Percentiles rank a stretch among this genome's conserved stretches.
phyloP scores from a whole-genome alignment of 164 flowering plant genomes.

The Nymphaea thermarum region DNA sequence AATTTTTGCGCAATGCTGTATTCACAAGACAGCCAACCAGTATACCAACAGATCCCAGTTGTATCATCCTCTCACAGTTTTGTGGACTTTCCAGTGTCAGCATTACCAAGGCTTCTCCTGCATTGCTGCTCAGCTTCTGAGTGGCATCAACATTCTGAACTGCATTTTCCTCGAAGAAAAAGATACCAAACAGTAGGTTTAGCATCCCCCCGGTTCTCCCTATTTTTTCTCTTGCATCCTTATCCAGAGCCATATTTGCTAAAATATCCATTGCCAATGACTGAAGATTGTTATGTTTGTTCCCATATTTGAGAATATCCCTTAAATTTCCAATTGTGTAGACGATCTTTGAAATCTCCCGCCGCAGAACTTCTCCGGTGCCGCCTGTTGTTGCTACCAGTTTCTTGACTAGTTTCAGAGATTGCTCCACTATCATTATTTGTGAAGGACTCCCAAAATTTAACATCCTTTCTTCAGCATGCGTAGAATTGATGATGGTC shows the following conservation, averaged over 20 bases:
- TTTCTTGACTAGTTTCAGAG: conserved; percentile 72
- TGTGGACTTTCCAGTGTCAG: conserved; percentile 57
- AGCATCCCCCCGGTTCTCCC: conserved; percentile 83
- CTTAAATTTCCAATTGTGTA: conserved; percentile 86
- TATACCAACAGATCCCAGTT: conserved; percentile 25
- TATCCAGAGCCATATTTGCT: conserved; percentile 63
- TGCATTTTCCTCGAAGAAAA: conserved; percentile 30
- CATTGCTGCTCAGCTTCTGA: conserved; percentile 1
- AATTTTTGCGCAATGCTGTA: conserved; percentile 40
- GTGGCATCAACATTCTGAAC: conserved; percentile 2
- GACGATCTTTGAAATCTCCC: conserved; percentile 69
- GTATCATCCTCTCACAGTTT: conserved; percentile 51
- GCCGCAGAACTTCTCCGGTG: conserved; percentile 63
- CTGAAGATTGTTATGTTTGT: conserved; percentile 47
- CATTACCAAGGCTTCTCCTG: conserved; percentile 90
- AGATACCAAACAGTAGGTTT: conserved; percentile 44
- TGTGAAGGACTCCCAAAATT: conserved; percentile 18
- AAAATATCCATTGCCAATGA: conserved; percentile 61
- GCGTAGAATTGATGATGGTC: conserved; percentile 70
- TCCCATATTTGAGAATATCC: conserved; percentile 57
- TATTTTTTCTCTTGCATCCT: conserved; percentile 74
- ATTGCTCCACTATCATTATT: conserved; percentile 45
- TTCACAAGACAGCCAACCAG: conserved; percentile 43
- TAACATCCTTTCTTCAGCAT: conserved; percentile 27
- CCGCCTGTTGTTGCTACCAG: conserved; percentile 65